phyloP scores from a whole-genome alignment of 352 stramenopile species.

The Globisporangium cystogenes region DNA sequence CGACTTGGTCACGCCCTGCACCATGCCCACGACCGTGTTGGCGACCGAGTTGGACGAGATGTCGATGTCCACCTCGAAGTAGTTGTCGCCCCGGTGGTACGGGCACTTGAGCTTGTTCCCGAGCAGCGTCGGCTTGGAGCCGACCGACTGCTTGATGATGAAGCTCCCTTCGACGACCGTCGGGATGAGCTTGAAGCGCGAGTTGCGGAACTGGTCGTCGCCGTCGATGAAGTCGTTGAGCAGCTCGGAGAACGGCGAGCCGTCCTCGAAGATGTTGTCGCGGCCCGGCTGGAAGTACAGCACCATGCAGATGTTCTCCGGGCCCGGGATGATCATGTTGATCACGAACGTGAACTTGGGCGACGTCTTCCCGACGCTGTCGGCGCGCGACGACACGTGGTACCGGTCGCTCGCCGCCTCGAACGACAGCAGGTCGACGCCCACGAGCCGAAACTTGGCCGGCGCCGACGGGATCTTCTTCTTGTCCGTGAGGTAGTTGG shows the following conservation, averaged over 20 bases:
- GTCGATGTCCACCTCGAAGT: constrained; percentile 96
- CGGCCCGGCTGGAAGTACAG: constrained; percentile 84
- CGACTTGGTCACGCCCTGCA: constrained; percentile 86
- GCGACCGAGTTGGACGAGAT: constrained; percentile 92
- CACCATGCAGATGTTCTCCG: constrained; percentile 75
- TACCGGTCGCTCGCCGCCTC: constrained; percentile 67
- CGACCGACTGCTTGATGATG: constrained; percentile 94
- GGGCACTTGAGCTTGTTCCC: constrained; percentile 95
- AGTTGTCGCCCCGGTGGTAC: constrained; percentile 87
- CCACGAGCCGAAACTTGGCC: constrained; percentile 75
- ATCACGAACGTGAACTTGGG: constrained; percentile 87
- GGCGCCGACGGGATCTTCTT: constrained; percentile 79
- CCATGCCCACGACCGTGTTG: constrained; percentile 85
- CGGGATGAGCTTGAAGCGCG: constrained; percentile 98
- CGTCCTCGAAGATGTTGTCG: constrained; percentile 83
- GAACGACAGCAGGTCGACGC: constrained; percentile 79
- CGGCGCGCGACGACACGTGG: constrained; percentile 60
- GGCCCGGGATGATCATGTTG: constrained; percentile 85
- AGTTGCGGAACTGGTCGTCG: constrained; percentile 94
- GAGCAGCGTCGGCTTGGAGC: constrained; percentile 94
- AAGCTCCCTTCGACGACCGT: constrained; percentile 96
- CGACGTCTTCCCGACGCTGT: constrained; percentile 68
- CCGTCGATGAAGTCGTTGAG: constrained; percentile 92
- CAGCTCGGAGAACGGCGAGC: constrained; percentile 84
- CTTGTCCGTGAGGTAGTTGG: constrained; percentile 88